Evolutionary conservation across 306 rosid genomes (phyloP), one percentile per base, ranked within the genome.

Genomic region (Quercus dentata): DNA sequence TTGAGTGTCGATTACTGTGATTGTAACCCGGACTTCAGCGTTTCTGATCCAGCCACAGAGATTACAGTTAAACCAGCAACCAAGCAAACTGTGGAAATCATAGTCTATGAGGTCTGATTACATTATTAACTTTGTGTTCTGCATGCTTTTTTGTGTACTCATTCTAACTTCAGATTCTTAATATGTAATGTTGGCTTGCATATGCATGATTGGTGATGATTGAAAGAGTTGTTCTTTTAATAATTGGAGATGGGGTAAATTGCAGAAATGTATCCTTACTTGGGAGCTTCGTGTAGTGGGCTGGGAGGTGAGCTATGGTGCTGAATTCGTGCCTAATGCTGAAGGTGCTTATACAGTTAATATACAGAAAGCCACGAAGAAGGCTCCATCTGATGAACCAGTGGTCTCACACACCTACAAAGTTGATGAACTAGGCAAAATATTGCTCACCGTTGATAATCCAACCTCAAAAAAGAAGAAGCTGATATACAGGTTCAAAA

Each of bases 231-330:
- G 17, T 35, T 56, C 38, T 63, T 81, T 38, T 20, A 49, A 44
- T 73, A 33, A 75, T 73, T 55, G 70, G 74, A 27, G 11, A 30
- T 73, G 4, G 19, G 51, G 17, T 82, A 54, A 79, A 74, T 77
- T 89, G 81, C 90, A 95, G 99, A 91, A 89, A 81, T 95, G 99
- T 85, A 79, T 85, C 67, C 87, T 92, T 79, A 90, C 88, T 69
- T 95, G 98, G 99, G 99, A 95, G 92, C 92, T 95, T 67, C 90
- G 99, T 3, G 99, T 95, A 4, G 97, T 92, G 56, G 98, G 98
- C 31, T 95, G 99, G 99, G 99, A 95, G 81, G 98, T 95, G 79
- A 91, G 86, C 85, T 92, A 88, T 19, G 80, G 86, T 33, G 91
- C 98, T 69, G 99, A 95, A 77, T 95, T 95, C 81, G 93, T 91